phyloP scores from a whole-genome alignment of 1,139 yeast species.

The Debaryomyces sp. region DNA sequence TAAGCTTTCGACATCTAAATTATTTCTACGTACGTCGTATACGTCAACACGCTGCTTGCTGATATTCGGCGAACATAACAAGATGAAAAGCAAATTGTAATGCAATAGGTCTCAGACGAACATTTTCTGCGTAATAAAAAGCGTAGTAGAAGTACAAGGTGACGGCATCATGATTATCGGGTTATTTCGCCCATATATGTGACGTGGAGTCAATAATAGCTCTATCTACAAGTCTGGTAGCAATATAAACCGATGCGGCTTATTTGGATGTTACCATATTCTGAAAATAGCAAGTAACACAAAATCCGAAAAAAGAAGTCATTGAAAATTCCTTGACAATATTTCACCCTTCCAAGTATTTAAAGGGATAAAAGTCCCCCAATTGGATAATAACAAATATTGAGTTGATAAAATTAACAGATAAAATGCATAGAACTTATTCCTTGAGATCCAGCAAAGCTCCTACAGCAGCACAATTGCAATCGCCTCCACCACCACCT shows the following conservation, averaged over 20 bases:
- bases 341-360: constrained; percentile 5
- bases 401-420: neutral
- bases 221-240: neutral
- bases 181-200: neutral
- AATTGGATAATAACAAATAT: neutral
- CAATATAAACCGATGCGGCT: constrained; percentile 5
- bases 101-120: neutral
- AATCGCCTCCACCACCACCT: constrained; percentile 91
- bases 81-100: neutral
- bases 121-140: neutral
- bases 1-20: neutral
- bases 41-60: constrained; percentile 2
- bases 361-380: constrained; percentile 4
- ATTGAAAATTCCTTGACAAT: constrained; percentile 4
- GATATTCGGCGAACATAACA: neutral
- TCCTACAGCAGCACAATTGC: constrained; percentile 94
- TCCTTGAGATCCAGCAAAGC: constrained; percentile 94
- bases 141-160: neutral
- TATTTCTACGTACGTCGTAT: neutral
- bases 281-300: constrained; percentile 7
- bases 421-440: constrained; percentile 93
- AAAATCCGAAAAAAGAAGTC: constrained; percentile 7
- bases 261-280: neutral
- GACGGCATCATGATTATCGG: neutral
- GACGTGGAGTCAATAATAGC: neutral